Evolutionary conservation across 257 asterid genomes (phyloP).

Genomic region (Primulina huaijiensis): DNA sequence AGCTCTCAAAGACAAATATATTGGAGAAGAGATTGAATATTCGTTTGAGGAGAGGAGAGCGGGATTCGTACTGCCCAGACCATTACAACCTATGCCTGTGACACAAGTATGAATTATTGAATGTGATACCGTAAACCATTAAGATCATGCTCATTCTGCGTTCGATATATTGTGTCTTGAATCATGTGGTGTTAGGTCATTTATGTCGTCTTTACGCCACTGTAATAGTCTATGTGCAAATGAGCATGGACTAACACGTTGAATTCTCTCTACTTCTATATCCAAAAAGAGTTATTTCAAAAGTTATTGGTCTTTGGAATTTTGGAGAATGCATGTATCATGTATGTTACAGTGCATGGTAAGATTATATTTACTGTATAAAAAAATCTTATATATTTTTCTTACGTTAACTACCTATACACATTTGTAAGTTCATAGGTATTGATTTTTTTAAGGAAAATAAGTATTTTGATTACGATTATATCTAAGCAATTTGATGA

Average conservation of each 20-base stretch:
- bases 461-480: too few relatives aligned
- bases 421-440: too few relatives aligned
- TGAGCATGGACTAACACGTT: not conserved
- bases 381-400: too few relatives aligned
- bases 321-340: not conserved
- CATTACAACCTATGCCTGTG: slow-evolving; percentile 32
- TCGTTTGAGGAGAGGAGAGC: slow-evolving; percentile 85
- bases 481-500: too few relatives aligned
- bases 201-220: too few relatives aligned
- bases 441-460: too few relatives aligned
- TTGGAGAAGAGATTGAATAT: slow-evolving; percentile 62
- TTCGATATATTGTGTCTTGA: too few relatives aligned
- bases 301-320: not conserved
- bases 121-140: not conserved
- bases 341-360: too few relatives aligned
- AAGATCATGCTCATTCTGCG: not conserved
- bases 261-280: not conserved
- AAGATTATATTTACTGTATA: too few relatives aligned
- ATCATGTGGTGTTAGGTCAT: not conserved
- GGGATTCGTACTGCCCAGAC: slow-evolving; percentile 54
- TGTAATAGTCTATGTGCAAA: too few relatives aligned
- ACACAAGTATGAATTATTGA: slow-evolving; percentile 28
- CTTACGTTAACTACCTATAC: too few relatives aligned
- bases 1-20: slow-evolving; percentile 27
- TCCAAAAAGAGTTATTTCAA: not conserved